A percentile compares a stretch with the other conserved stretches of the same genome.
Evolutionary conservation across 1,284 basidiomycete species (phyloP).

Genomic region (Irpex sp.): DNA sequence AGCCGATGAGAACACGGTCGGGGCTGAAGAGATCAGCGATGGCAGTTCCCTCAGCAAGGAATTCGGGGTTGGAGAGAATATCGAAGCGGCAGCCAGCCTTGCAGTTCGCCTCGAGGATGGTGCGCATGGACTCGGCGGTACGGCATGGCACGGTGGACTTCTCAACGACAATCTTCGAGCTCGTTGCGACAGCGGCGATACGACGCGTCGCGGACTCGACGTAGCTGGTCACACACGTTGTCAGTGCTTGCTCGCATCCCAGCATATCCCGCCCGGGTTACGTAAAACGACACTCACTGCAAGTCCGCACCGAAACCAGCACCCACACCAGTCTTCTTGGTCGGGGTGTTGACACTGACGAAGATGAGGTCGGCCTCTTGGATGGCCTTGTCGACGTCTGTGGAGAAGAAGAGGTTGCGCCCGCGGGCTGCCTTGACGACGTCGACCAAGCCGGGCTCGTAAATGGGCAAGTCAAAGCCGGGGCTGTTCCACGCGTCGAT

Average conservation of each 20-base stretch:
- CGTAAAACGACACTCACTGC: constrained; percentile 52
- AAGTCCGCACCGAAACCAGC: constrained; percentile 97
- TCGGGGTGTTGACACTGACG: constrained; percentile 94
- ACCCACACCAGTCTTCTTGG: constrained; percentile 96
- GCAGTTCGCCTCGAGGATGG: constrained; percentile 97
- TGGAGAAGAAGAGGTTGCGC: constrained; percentile 96
- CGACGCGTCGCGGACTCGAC: constrained; percentile 94
- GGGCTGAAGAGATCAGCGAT: constrained; percentile 85
- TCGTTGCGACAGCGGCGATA: constrained; percentile 87
- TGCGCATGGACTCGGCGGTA: constrained; percentile 98
- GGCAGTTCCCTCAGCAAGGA: constrained; percentile 97
- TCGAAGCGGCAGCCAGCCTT: constrained; percentile 89
- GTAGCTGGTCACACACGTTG: constrained; percentile 53
- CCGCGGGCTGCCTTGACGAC: constrained; percentile 88
- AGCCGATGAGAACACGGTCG: constrained; percentile 96
- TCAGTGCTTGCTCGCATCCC: neutral
- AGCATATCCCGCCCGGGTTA: neutral
- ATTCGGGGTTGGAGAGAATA: constrained; percentile 99
- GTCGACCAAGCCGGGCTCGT: constrained; percentile 95
- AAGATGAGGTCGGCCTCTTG: constrained; percentile 89
- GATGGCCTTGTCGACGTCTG: constrained; percentile 91
- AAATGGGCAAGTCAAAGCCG: constrained; percentile 81
- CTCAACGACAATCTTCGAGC: constrained; percentile 98
- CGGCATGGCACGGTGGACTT: constrained; percentile 99
- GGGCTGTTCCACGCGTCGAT: constrained; percentile 94